Evolutionary conservation across 495 filamentous ascomycete genomes (phyloP), one percentile per base, ranked within the genome.

Genomic region (Penicillium bialowiezense): DNA sequence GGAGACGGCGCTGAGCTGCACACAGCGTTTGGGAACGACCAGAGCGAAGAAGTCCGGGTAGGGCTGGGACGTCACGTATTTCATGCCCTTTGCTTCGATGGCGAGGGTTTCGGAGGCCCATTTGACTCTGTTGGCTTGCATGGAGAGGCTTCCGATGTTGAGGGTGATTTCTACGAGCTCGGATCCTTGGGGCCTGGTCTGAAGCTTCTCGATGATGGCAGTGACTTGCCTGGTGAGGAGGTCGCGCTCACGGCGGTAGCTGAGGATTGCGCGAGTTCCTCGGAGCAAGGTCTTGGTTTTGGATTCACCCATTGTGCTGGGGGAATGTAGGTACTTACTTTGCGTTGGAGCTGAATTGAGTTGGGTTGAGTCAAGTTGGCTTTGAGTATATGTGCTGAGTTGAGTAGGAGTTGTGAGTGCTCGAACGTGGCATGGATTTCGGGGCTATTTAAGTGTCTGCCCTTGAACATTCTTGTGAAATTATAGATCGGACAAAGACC

Each of bases 91-190:
- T 10, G 43, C 43, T 2, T 45, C 14, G 7, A 35, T 7, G 21
- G 31, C 43, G n/a, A 45, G 18, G 14, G 19, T 6, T 14, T 24
- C n/a, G 20, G 43, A 12, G 8, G 32, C 43, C 43, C 31, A 35
- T n/a, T 45, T 45, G 12, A 45, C 4, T 31, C 26, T 45, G 43
- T 45, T 33, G 8, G 32, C 32, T 35, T 45, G 43, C 20, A 35
- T 26, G 31, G 33, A 21, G 19, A 45, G 43, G n/a, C 31, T 23
- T 13, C 33, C 19, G 20, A 45, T 13, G 20, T 35, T 26, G 19
- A 45, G 43, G n/a, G 43, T 15, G 14, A 45, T 8, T 10, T 45
- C 43, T 5, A 35, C 10, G 1, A 45, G 43, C n/a, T 26, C 10
- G 43, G 34, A 24, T 19, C 32, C 43, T 20, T 23, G 20, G 19